Base-by-base conservation (phyloP, 352 stramenopile species). In the Phytophthora citricola region DNA sequence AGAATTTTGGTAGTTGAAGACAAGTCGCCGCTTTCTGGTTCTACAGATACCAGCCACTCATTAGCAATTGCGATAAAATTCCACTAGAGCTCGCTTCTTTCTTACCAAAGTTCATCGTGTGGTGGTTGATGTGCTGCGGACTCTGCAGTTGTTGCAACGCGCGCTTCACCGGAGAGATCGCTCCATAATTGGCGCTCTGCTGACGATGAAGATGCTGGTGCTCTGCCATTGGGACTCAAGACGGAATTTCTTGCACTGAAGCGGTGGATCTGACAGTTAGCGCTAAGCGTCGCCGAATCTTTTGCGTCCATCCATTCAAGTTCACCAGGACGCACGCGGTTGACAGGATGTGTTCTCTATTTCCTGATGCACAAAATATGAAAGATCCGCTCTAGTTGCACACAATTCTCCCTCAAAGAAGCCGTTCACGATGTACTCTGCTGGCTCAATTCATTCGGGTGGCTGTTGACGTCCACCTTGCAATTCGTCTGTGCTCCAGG, bases 41-140 rank as follows among this genome's bases (percentile, higher is more conserved):
- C 65, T 77, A 29, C 20, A 32, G 34, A 22, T 24, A 47, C n/a
- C 24, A 49, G 5, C 0, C 27, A 36, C 9, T 2, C 29, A 34
- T 62, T 45, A 61, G 27, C n/a, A 41, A 43, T 4, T 2, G 24
- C 24, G 24, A 26, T 14, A 41, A 5, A 44, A 55, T 48, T 9
- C 32, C 36, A 10, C 24, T n/a, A 38, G 15, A 5, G n/a, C 4
- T 11, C 9, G 31, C 11, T 2, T 36, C 5, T 22, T 38, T 14
- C 64, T 29, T 66, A 72, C 69, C 65, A 56, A 78, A 78, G 24
- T 66, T 67, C 14, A 78, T 39, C 17, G 64, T 27, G 24, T 77
- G 59, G 5, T 61, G 49, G 20, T 57, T 63, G n/a, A 56, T 48
- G 29, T 76, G 43, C 45, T 39, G 31, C 17, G 65, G 63, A 44